Base-by-base conservation (phyloP, 2,329 filamentous ascomycete species). In the Fusarium fujikuroi region DNA sequence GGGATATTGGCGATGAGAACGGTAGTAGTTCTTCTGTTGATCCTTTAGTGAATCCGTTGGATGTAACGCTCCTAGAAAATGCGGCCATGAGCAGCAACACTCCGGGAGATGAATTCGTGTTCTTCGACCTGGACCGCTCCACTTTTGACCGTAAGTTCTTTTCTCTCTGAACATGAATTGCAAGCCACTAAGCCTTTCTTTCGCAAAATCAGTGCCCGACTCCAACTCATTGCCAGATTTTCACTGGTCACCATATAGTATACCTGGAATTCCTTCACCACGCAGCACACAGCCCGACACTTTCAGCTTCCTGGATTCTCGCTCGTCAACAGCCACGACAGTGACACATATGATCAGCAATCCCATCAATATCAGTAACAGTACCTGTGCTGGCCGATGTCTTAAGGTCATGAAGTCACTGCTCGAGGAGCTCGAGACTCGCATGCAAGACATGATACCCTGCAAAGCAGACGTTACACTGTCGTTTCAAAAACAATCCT, bases 1-100 rank as follows among this genome's bases (percentile, higher is more conserved):
- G 5, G 0, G 30, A 5, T 7, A 14, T 19, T 5, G 1, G 34
- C 3, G 19, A 40, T 37, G 23, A n/a, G 9, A 53, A n/a, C 7
- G 10, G 23, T 14, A 39, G 23, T 10, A 54, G 3, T 23, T 54
- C 50, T 30, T 54, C 50, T n/a, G 21, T 32, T 49, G 19, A 40
- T 40, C 36, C 36, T 2, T 7, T n/a, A 10, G 19, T 15, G 15
- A 28, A 32, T 23, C n/a, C 30, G 11, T 19, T 23, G 30, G 30
- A 50, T 15, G 47, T n/a, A 34, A 50, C 30, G 19, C 36, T 54
- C 5, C 19, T 28, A 2, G 36, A 54, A 19, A 25, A 54, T 40
- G 14, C 50, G 10, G 7, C 23, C 15, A 39, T 39, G 23, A 19
- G 19, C 19, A 54, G 50, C 4, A 39, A 25, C 10, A 40, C 32